Conservation (phyloP, 129 eudicot species). For the Smallanthus sonchifolius region DNA sequence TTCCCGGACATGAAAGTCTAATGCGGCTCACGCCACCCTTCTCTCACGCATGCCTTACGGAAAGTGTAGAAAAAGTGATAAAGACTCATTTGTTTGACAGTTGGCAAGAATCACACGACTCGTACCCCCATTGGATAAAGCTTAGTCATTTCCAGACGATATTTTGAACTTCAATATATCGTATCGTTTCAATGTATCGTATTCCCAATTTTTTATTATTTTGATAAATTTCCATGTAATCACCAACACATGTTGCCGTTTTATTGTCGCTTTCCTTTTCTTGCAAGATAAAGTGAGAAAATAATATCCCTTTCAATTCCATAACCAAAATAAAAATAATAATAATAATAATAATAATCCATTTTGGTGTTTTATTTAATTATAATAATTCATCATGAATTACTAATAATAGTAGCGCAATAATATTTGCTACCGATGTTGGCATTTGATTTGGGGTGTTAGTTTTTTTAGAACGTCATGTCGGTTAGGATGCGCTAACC, state of each 20-base stretch:
- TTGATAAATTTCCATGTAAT: slow-evolving; percentile 18
- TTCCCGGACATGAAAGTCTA: no score
- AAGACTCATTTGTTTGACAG: slow-evolving; percentile 33
- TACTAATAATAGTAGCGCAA: no score
- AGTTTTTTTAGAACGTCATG: no score
- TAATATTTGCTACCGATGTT: no score
- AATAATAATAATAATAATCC: neutral
- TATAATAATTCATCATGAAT: neutral
- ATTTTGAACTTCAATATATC: slow-evolving; percentile 17
- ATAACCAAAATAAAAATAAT: no score
- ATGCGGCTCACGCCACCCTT: no score
- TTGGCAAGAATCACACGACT: slow-evolving; percentile 42
- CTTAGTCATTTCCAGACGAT: neutral
- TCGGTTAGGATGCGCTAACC: no score
- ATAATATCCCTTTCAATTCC: neutral
- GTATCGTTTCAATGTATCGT: slow-evolving; percentile 21
- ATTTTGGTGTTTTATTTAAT: neutral
- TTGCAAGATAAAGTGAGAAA: slow-evolving; percentile 21
- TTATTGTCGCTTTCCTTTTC: slow-evolving; percentile 32
- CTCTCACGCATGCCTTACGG: no score
- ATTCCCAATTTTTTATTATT: neutral
- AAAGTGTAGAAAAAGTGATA: slow-evolving; percentile 30
- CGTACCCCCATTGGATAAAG: slow-evolving; percentile 36
- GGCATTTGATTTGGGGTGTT: no score
- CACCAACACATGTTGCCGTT: slow-evolving; percentile 38